Percentiles rank a stretch among this genome's conserved stretches.
These are phyloP conservation scores for Leccinum sublutescens DNA, from an alignment of 768 basidiomycete genomes.

Conservation along the genomic window DNA sequence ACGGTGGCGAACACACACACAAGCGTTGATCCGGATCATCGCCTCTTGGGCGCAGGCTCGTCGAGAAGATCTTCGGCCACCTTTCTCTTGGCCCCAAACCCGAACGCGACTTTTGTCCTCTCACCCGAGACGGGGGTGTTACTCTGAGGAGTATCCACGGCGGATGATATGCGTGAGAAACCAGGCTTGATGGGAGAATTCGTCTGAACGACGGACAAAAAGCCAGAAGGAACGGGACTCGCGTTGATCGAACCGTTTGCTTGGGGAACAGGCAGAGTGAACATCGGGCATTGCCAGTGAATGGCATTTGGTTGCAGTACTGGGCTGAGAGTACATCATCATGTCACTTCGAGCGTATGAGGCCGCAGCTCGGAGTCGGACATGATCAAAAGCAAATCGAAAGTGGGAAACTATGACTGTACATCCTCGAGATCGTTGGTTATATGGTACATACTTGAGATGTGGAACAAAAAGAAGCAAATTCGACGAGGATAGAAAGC, in stretches of 20 bases:
- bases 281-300: too few relatives aligned
- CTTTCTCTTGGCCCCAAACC: conserved; percentile 78
- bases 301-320: too few relatives aligned
- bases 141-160: conserved; percentile 35
- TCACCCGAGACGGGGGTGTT: conserved; percentile 63
- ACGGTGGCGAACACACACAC: neutral
- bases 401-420: too few relatives aligned
- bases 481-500: too few relatives aligned
- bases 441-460: too few relatives aligned
- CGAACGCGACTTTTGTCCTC: conserved; percentile 73
- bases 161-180: conserved; percentile 72
- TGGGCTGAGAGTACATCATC: too few relatives aligned
- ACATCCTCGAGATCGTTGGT: too few relatives aligned
- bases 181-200: conserved; percentile 59
- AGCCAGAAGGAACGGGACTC: conserved; percentile 46
- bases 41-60: conserved; percentile 63
- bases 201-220: conserved; percentile 26
- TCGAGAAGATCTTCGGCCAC: conserved; percentile 67
- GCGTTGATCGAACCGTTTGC: conserved; percentile 39
- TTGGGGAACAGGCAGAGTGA: conserved; percentile 61
- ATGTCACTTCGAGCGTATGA: too few relatives aligned
- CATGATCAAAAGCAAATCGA: too few relatives aligned
- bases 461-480: too few relatives aligned
- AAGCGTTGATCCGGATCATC: conserved; percentile 22
- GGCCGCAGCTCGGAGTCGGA: too few relatives aligned